Base-by-base conservation (phyloP, 73 alveolate species). In the Paramecium sexaurelia region DNA sequence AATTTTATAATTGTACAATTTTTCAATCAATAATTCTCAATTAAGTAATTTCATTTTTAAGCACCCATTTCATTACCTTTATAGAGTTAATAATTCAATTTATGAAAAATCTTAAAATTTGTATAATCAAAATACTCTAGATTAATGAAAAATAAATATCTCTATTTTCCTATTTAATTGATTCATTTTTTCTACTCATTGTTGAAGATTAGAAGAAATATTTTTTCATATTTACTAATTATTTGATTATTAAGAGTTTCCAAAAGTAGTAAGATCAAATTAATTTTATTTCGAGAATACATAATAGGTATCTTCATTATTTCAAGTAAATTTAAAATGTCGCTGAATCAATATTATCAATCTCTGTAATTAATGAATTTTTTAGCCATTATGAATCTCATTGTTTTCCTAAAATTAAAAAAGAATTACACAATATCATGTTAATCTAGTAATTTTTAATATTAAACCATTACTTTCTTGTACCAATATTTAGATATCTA, bases 251-350 rank as follows among this genome's bases (percentile, higher is more conserved):
- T 98, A 99, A 20, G 99, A 96, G 84, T 96, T 97, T 47, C 99
- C 99, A 71, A 97, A 95, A 13, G 97, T 87, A 37, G 97, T 85
- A 69, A 98, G 94, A 95, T 98, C 99, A 56, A 97, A 94, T 82
- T 95, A 98, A 89, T 95, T 86, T 93, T 98, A 95, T 85, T 97
- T 96, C 84, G 94, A 75, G 45, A 93, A 93, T 13, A 97, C 95
- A 82, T 96, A 95, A 56, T 97, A 84, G 24, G 99, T 97, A 85
- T 97, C 98, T 57, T 96, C 93, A 93, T 98, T 99, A 4, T 98
- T 99, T 99, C 99, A 98, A 15, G 99, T 99, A 8, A 97, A 94
- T 92, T 97, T 94, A n/a, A n/a, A 51, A 85, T 97, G 99, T 3
- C 99, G 99, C 78, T 97, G 99, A 45, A 97, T 95, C 91, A 97